A percentile compares a stretch with the other conserved stretches of the same genome.
Evolutionary conservation across 768 basidiomycete species (phyloP).

Genomic region (Porphyrellus cyaneotinctus): DNA sequence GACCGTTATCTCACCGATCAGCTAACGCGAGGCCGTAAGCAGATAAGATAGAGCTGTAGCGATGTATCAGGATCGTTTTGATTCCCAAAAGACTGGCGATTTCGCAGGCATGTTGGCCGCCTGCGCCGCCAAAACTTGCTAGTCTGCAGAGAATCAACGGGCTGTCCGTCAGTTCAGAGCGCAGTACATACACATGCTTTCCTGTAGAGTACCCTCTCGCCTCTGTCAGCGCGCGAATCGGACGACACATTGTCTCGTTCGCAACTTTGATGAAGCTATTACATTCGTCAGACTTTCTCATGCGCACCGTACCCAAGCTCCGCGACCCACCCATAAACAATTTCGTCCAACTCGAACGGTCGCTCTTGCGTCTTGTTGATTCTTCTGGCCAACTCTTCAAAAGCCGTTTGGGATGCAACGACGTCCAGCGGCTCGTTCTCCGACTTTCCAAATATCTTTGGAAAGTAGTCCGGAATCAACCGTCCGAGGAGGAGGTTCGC

Average conservation of each 20-base stretch:
- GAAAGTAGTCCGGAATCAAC: conserved; percentile 86
- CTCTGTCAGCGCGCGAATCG: conserved; percentile 88
- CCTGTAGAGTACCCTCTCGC: conserved; percentile 81
- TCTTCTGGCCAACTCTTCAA: conserved; percentile 62
- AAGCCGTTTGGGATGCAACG: conserved; percentile 62
- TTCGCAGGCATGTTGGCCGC: conserved; percentile 91
- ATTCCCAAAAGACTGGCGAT: conserved; percentile 86
- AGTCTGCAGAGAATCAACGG: conserved; percentile 41
- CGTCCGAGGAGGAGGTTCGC: conserved; percentile 89
- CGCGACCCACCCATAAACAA: conserved; percentile 73
- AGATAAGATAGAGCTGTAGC: conserved; percentile 88
- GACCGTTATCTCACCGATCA: conserved; percentile 47
- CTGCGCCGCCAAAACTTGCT: conserved; percentile 86
- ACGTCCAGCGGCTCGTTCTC: conserved; percentile 83
- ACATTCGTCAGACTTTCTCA: not conserved
- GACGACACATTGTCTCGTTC: conserved; percentile 94
- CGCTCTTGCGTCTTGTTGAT: conserved; percentile 66
- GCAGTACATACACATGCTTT: conserved; percentile 53
- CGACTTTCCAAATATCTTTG: conserved; percentile 88
- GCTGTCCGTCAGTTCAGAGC: not conserved
- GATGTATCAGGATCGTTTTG: conserved; percentile 81
- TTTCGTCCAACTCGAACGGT: conserved; percentile 69
- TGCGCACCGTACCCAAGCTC: not conserved
- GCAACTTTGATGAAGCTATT: conserved; percentile 89
- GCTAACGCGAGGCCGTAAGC: conserved; percentile 93